Percentiles rank a stretch among this genome's conserved stretches.
phyloP scores from a whole-genome alignment of 2,329 filamentous ascomycete species.

The Neonectria punicea region DNA sequence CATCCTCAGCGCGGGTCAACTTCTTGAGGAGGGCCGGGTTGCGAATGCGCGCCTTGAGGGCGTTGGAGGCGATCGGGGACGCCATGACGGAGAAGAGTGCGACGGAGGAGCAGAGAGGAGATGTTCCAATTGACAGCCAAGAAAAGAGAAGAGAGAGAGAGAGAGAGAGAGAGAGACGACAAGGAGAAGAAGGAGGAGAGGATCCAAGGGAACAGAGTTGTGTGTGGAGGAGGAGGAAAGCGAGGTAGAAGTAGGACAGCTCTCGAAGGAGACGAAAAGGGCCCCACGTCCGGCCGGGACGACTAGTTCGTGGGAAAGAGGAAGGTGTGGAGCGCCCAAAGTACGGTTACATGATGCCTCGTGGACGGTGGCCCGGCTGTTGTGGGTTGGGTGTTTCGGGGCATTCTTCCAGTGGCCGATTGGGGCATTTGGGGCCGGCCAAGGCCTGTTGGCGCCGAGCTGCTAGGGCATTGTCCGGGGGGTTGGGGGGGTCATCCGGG shows the following conservation, averaged over 20 bases:
- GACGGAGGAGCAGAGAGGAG: conserved; percentile 21
- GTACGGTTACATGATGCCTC: conserved; percentile 7
- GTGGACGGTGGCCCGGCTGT: background rate
- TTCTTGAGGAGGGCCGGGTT: conserved; percentile 83
- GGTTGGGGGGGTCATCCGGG: background rate
- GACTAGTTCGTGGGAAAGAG: conserved; percentile 18
- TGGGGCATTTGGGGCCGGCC: background rate
- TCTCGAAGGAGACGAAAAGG: conserved; percentile 12
- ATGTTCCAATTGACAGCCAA: conserved; percentile 17
- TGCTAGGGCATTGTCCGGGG: background rate
- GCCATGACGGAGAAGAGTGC: conserved; percentile 51
- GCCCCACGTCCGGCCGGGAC: conserved; percentile 14
- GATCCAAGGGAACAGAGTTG: conserved; percentile 10
- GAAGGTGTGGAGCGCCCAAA: conserved; percentile 34
- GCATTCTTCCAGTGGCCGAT: conserved; percentile 15
- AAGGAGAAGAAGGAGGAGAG: conserved; percentile 16
- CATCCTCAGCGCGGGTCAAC: conserved; percentile 80
- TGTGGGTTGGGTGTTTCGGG: conserved; percentile 10
- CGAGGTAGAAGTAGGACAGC: conserved; percentile 23
- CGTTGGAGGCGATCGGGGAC: conserved; percentile 71
- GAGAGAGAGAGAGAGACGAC: conserved; percentile 26
- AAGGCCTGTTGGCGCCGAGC: background rate
- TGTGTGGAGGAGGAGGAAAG: conserved; percentile 22
- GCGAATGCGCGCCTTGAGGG: conserved; percentile 79
- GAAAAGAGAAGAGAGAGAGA: background rate